Evolutionary conservation across 140 eudicot genomes (phyloP).

Genomic region (Anethum foeniculum): DNA sequence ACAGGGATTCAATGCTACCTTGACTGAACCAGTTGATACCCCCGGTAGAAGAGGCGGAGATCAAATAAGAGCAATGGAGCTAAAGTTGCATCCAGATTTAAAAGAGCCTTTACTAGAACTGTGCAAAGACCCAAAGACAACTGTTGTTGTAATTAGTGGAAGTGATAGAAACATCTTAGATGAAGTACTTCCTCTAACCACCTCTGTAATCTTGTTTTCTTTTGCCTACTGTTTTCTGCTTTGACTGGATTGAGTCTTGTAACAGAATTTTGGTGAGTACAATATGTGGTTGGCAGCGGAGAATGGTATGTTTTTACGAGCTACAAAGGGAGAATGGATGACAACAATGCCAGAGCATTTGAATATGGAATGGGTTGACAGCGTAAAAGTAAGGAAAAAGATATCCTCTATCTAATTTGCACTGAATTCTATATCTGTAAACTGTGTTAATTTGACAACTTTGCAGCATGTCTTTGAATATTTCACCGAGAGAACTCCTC

Average conservation of each 20-base stretch:
- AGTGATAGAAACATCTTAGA: constrained; percentile 65
- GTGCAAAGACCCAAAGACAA: constrained; percentile 85
- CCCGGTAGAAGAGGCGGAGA: constrained; percentile 87
- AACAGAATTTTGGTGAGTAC: constrained; percentile 69
- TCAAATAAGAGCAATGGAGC: constrained; percentile 88
- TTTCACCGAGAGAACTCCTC: constrained; percentile 83
- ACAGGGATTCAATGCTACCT: constrained; percentile 80
- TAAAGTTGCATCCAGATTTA: constrained; percentile 75
- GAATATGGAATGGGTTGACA: constrained; percentile 85
- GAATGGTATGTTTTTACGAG: constrained; percentile 88
- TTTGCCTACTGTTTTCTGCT: neutral
- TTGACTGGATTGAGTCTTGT: constrained; percentile 19
- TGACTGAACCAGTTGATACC: constrained; percentile 74
- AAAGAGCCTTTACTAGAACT: constrained; percentile 51
- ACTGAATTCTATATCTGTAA: neutral
- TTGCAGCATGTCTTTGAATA: constrained; percentile 89
- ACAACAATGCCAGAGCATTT: constrained; percentile 97
- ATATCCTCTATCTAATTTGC: neutral
- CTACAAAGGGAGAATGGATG: constrained; percentile 89
- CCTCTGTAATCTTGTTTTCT: neutral
- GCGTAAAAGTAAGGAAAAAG: constrained; percentile 46
- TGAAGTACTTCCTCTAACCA: constrained; percentile 35
- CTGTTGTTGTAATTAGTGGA: constrained; percentile 83
- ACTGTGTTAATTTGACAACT: constrained; percentile 9
- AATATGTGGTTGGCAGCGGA: constrained; percentile 99